Conservation (phyloP, 78 protist species). For the Blattamonas nauphoetae region DNA sequence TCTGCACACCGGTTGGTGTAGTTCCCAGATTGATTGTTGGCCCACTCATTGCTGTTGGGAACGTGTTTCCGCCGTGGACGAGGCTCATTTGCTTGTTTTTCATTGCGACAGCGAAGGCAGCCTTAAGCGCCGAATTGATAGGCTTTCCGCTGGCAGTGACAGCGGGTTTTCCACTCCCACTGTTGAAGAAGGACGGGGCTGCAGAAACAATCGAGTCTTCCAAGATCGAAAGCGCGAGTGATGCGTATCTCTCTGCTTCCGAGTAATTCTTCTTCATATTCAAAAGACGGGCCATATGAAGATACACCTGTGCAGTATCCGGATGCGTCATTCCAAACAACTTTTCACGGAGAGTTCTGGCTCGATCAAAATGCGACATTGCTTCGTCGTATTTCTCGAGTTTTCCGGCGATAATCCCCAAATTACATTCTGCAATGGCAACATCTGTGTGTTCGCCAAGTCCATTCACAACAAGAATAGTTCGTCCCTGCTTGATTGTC, state of each 20-base stretch:
- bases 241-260: neutral
- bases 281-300: neutral
- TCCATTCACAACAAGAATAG: neutral
- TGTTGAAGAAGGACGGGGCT: too few relatives aligned
- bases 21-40: too few relatives aligned
- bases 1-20: too few relatives aligned
- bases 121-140: too few relatives aligned
- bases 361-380: neutral
- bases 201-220: neutral
- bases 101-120: too few relatives aligned
- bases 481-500: neutral
- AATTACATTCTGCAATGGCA: neutral
- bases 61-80: too few relatives aligned
- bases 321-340: neutral
- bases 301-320: neutral
- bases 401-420: neutral
- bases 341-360: neutral
- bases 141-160: too few relatives aligned
- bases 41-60: too few relatives aligned
- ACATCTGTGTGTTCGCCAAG: neutral
- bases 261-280: neutral
- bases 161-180: too few relatives aligned
- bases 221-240: neutral
- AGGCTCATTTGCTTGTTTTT: too few relatives aligned
- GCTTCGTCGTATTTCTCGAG: neutral